Base-by-base conservation (phyloP, 2,329 filamentous ascomycete species). In the Tolypocladium album region DNA sequence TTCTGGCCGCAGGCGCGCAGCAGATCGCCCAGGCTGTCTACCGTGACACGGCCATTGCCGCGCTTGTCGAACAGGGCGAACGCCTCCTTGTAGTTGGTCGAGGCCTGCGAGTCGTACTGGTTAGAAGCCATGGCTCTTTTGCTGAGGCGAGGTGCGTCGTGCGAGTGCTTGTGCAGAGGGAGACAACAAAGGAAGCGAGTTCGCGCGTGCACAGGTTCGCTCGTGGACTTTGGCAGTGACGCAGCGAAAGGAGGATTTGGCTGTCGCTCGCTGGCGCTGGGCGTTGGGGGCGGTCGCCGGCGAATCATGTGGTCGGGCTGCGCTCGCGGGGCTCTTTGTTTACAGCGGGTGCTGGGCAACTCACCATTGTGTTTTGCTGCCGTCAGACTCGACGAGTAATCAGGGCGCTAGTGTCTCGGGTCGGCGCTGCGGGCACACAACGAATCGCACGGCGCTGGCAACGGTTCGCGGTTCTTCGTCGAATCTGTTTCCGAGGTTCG, bases 51-150 rank as follows among this genome's bases (percentile, higher is more conserved):
- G 72, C 93, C 92, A 74, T 90, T 96, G 73, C 94, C 94, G 76
- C 94, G 93, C 87, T 97, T 97, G 84, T 99, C 94, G 82, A 97
- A 99, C 75, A 99, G 89, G 70, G 92, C 92, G 79, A 99, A 99
- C 68, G 94, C 94, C 88, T 99, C 94, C 83, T 97, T 97, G 90
- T 97, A 99, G 88, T 99, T 97, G 80, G 93, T 97, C 63, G 83
- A 87, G 75, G 85, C 85, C 85, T 88, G 83, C 55, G 76, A 70
- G 63, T 82, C 79, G 68, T 73, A 78, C 62, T 78, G 71, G 72
- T 82, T 82, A 82, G 80, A 78, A 69, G 76, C 67, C 78, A 81
- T 82, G 71, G 65, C 59, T 40, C 45, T 56, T 56, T 53, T 55
- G 38, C 11, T 45, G 36, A 17, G 40, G 55, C 24, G 34, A 17